Evolutionary conservation across 371 early-diverging fungal species (phyloP).

Genomic region (Zopfochytrium polystomum): DNA sequence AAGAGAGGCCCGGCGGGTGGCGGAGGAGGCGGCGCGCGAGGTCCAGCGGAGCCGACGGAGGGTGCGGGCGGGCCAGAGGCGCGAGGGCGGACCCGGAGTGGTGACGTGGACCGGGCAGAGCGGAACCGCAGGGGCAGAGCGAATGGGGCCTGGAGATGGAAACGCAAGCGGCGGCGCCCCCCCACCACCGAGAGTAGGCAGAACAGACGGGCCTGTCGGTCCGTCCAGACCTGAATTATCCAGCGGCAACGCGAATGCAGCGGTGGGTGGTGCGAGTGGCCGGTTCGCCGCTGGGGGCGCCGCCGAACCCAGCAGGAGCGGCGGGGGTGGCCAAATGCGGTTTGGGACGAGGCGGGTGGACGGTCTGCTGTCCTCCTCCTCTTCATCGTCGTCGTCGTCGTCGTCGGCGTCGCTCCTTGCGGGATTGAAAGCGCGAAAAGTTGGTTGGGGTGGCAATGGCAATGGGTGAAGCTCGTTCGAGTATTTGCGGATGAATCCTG

Average conservation of each 20-base stretch:
- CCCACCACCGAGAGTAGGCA: no score
- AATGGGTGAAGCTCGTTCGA: not conserved
- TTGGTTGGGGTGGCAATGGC: not conserved
- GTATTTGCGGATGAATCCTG: not conserved
- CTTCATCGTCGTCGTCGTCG: not conserved
- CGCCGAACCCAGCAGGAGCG: not conserved
- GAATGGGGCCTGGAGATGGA: not conserved
- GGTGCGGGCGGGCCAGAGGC: conserved; percentile 24
- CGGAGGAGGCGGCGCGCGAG: conserved; percentile 49
- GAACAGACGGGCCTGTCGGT: no score
- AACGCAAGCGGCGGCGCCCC: not conserved
- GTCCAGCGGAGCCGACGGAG: conserved; percentile 38
- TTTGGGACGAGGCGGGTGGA: not conserved
- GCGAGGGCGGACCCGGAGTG: conserved; percentile 13
- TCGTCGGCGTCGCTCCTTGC: not conserved
- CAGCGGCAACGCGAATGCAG: not conserved
- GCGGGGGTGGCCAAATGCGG: no score
- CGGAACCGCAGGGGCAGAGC: conserved; percentile 53
- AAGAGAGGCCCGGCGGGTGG: conserved; percentile 66
- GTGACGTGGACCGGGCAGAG: conserved; percentile 58
- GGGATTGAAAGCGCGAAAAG: not conserved
- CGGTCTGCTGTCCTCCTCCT: conserved; percentile 3
- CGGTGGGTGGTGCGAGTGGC: not conserved
- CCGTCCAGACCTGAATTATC: no score
- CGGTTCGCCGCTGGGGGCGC: not conserved